A percentile compares a stretch with the other conserved stretches of the same genome.
Conservation (phyloP, 2,329 filamentous ascomycete species). For the Pseudocercospora vitis region DNA sequence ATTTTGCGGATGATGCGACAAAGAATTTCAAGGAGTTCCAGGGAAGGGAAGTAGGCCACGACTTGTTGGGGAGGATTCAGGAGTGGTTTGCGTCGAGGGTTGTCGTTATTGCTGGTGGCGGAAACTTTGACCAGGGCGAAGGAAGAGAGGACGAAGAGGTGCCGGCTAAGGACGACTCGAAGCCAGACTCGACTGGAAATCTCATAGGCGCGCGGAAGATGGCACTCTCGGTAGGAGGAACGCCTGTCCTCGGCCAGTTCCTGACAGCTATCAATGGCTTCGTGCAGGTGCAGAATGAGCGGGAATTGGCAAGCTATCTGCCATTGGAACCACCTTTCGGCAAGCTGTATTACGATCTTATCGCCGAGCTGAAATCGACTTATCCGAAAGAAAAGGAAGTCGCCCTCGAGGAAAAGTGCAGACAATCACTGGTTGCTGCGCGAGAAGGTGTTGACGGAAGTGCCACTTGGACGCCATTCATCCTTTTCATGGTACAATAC, state of each 20-base stretch:
- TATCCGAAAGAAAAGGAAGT: slow-evolving; percentile 54
- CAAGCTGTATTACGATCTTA: slow-evolving; percentile 66
- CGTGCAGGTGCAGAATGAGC: slow-evolving; percentile 64
- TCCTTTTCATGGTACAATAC: slow-evolving; percentile 78
- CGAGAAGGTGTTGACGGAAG: slow-evolving; percentile 64
- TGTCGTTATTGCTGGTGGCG: not conserved
- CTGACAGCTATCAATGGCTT: slow-evolving; percentile 63
- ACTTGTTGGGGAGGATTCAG: not conserved
- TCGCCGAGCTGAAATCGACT: slow-evolving; percentile 62
- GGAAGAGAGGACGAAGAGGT: not conserved
- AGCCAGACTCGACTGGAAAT: not conserved
- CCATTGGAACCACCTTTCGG: slow-evolving; percentile 71
- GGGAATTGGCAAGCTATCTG: slow-evolving; percentile 67
- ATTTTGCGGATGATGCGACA: not conserved
- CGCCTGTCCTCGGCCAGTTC: slow-evolving; percentile 59
- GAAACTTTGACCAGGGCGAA: not conserved
- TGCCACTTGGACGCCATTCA: slow-evolving; percentile 73
- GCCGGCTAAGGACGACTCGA: not conserved
- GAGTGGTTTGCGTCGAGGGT: slow-evolving; percentile 8
- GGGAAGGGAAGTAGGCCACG: not conserved
- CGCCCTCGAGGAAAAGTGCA: slow-evolving; percentile 63
- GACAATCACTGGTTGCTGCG: slow-evolving; percentile 63
- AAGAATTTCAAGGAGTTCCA: not conserved
- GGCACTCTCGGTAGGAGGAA: slow-evolving; percentile 13
- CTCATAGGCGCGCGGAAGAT: not conserved